Conservation (phyloP, 805 yeast species). For the Candida xiaguanensis region DNA sequence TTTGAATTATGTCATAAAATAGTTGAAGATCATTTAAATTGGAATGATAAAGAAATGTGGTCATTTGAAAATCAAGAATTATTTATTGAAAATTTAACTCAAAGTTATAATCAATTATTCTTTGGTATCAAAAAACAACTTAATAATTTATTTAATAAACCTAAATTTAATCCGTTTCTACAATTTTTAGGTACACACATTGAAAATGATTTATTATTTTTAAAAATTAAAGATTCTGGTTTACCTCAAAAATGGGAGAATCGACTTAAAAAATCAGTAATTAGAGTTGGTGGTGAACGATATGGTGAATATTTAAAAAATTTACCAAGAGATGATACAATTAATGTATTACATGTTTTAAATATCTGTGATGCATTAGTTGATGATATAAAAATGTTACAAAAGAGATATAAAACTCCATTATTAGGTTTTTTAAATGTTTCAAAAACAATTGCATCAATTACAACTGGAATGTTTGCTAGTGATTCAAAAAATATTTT, state of each 20-base stretch:
- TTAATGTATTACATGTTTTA: slow-evolving; percentile 53
- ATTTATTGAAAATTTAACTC: slow-evolving; percentile 46
- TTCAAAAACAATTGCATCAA: slow-evolving; percentile 44
- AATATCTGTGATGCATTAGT: slow-evolving; percentile 54
- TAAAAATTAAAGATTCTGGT: slow-evolving; percentile 29
- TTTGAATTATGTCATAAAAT: slow-evolving; percentile 27
- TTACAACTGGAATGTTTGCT: slow-evolving; percentile 50
- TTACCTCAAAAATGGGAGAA: slow-evolving; percentile 46
- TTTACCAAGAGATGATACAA: slow-evolving; percentile 56
- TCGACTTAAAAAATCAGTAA: slow-evolving; percentile 29
- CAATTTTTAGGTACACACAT: slow-evolving; percentile 48
- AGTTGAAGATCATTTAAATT: slow-evolving; percentile 29
- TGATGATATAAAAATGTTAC: slow-evolving; percentile 45
- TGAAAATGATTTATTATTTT: slow-evolving; percentile 44
- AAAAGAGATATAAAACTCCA: slow-evolving; percentile 57
- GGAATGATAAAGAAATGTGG: slow-evolving; percentile 33
- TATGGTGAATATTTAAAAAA: slow-evolving; percentile 37
- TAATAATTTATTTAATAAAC: slow-evolving; percentile 44
- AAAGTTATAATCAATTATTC: slow-evolving; percentile 46
- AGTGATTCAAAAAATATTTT: slow-evolving; percentile 52
- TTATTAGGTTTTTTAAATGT: slow-evolving; percentile 57
- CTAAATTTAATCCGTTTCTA: slow-evolving; percentile 55
- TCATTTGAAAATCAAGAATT: slow-evolving; percentile 43
- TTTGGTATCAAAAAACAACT: slow-evolving; percentile 42
- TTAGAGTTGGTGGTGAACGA: slow-evolving; percentile 33